Conservation (phyloP, 257 asterid genomes). For the Plantago major region DNA sequence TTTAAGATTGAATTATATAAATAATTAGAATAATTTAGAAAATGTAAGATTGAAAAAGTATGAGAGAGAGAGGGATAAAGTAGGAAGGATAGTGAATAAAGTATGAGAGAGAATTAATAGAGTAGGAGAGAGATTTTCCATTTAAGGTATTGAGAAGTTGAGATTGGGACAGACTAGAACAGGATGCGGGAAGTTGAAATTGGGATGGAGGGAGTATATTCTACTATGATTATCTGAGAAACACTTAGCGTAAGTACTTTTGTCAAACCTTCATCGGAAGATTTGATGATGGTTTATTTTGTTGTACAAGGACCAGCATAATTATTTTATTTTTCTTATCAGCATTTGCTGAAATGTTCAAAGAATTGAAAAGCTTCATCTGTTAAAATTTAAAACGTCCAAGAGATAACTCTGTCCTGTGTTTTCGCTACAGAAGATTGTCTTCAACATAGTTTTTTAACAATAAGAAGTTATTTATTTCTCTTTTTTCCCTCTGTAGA, state of each 20-base stretch:
- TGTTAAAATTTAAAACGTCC: constrained; percentile 11
- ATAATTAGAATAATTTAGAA: too few species aligned
- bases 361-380: neutral
- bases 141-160: too few species aligned
- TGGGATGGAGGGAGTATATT: too few species aligned
- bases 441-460: constrained; percentile 9
- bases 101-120: too few species aligned
- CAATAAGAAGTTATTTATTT: constrained; percentile 7
- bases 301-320: neutral
- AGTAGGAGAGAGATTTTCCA: too few species aligned
- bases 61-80: too few species aligned
- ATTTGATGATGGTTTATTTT: constrained; percentile 4
- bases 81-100: too few species aligned
- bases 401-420: neutral
- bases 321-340: constrained; percentile 11
- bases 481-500: constrained; percentile 38
- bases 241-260: neutral
- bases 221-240: neutral
- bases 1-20: too few species aligned
- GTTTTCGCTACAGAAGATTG: constrained; percentile 15
- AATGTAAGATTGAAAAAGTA: too few species aligned
- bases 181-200: too few species aligned
- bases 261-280: constrained; percentile 4
- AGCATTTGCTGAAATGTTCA: neutral
- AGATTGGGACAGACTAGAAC: too few species aligned